These are phyloP conservation scores for Emmonsia crescens DNA, from an alignment of 2,329 filamentous ascomycete genomes.

Conservation along the genomic window DNA sequence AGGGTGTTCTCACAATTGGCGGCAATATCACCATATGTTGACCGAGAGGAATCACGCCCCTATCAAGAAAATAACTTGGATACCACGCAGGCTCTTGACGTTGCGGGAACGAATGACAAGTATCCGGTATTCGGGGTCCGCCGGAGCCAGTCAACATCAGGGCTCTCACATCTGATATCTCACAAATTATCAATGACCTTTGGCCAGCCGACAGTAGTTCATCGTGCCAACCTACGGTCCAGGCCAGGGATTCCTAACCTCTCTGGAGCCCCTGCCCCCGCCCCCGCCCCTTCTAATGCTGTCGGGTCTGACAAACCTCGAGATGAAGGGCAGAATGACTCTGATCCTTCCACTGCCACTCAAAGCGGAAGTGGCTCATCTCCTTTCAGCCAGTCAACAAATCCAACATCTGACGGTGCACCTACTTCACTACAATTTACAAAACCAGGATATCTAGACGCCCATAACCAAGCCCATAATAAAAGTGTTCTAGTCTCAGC, in stretches of 20 bases:
- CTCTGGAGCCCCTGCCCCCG: conserved; percentile 15
- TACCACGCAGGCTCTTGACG: neutral
- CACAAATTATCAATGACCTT: conserved; percentile 30
- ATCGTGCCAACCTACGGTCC: conserved; percentile 23
- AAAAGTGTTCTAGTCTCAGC: neutral
- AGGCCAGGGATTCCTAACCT: conserved; percentile 23
- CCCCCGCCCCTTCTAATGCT: conserved; percentile 12
- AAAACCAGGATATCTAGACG: neutral
- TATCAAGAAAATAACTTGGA: neutral
- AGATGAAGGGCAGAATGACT: conserved; percentile 23
- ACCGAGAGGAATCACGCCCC: neutral
- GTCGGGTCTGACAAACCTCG: conserved; percentile 15
- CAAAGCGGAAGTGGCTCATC: conserved; percentile 22
- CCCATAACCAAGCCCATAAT: neutral
- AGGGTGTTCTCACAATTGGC: neutral
- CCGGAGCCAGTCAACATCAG: conserved; percentile 19
- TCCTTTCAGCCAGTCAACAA: conserved; percentile 22
- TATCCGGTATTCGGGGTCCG: conserved; percentile 3
- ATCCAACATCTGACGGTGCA: conserved; percentile 25
- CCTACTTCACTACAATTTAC: conserved; percentile 8
- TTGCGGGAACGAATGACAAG: neutral
- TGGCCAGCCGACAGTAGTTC: conserved; percentile 32
- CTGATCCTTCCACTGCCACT: conserved; percentile 22
- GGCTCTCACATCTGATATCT: conserved; percentile 25
- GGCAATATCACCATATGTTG: conserved; percentile 1